Evolutionary conservation across 2,329 filamentous ascomycete species (phyloP).

Genomic region (Colletotrichum lini): DNA sequence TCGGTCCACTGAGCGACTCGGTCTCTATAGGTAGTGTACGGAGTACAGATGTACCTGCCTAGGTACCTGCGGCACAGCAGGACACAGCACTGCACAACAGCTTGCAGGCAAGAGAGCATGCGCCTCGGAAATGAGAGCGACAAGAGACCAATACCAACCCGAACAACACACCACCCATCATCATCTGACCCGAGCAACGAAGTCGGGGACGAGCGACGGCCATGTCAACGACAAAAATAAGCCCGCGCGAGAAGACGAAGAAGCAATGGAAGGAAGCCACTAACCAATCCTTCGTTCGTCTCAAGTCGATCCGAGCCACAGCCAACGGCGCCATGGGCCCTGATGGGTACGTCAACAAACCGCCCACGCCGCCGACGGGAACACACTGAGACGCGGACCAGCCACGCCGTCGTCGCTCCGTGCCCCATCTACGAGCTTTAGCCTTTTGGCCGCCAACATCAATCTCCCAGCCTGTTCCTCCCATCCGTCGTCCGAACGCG

Average conservation of each 20-base stretch:
- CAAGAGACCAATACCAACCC: not conserved
- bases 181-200: too few species aligned
- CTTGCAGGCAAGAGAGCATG: not conserved
- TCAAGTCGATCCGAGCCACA: slow-evolving; percentile 16
- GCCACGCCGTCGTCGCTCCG: slow-evolving; percentile 34
- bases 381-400: slow-evolving; percentile 9
- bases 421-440: slow-evolving; percentile 19
- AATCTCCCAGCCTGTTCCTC: not conserved
- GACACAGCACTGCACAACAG: not conserved
- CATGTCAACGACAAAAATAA: slow-evolving; percentile 7
- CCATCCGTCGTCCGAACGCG: not conserved
- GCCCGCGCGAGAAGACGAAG: slow-evolving; percentile 11
- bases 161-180: not conserved
- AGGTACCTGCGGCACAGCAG: not conserved
- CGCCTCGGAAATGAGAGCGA: not conserved
- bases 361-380: not conserved
- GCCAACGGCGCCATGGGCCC: slow-evolving; percentile 10
- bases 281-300: slow-evolving; percentile 30
- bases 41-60: too few species aligned
- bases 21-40: too few species aligned
- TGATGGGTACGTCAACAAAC: not conserved
- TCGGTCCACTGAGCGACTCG: not conserved
- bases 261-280: slow-evolving; percentile 37
- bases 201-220: not conserved
- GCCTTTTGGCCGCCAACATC: not conserved